Evolutionary conservation across 1,284 basidiomycete genomes (phyloP).

Genomic region (Heliocybe sulcata): DNA sequence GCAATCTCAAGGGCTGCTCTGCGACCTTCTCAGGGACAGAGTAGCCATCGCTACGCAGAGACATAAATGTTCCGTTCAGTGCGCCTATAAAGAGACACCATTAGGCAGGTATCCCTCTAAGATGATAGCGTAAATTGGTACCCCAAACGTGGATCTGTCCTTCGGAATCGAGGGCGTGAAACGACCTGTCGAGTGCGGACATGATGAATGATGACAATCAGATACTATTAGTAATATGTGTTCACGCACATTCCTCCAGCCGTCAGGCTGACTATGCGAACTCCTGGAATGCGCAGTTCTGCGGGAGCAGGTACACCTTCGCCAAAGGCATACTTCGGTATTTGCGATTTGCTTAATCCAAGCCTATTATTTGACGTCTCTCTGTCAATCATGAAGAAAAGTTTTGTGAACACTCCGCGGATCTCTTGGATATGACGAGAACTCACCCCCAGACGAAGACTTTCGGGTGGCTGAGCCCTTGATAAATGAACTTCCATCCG

Average conservation of each 20-base stretch:
- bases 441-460: constrained; percentile 80
- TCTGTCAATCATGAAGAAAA: constrained; percentile 25
- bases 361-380: constrained; percentile 52
- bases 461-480: constrained; percentile 49
- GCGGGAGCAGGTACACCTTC: constrained; percentile 55
- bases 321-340: constrained; percentile 24
- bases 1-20: constrained; percentile 43
- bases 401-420: constrained; percentile 4
- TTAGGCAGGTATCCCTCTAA: constrained; percentile 2
- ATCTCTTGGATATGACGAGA: neutral
- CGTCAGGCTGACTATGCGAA: constrained; percentile 65
- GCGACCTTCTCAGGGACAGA: constrained; percentile 44
- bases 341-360: constrained; percentile 37
- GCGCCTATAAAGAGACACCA: constrained; percentile 36
- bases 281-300: constrained; percentile 47
- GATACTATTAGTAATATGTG: constrained; percentile 14
- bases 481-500: constrained; percentile 79
- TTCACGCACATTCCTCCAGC: constrained; percentile 70
- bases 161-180: constrained; percentile 70
- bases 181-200: constrained; percentile 46
- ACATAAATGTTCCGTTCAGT: constrained; percentile 41
- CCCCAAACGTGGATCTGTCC: constrained; percentile 83
- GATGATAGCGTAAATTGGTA: constrained; percentile 20
- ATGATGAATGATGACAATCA: neutral
- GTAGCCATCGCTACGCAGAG: constrained; percentile 47